These are phyloP conservation scores for Cladorrhinum sp. DNA, from an alignment of 2,329 filamentous ascomycete species.

Conservation along the genomic window DNA sequence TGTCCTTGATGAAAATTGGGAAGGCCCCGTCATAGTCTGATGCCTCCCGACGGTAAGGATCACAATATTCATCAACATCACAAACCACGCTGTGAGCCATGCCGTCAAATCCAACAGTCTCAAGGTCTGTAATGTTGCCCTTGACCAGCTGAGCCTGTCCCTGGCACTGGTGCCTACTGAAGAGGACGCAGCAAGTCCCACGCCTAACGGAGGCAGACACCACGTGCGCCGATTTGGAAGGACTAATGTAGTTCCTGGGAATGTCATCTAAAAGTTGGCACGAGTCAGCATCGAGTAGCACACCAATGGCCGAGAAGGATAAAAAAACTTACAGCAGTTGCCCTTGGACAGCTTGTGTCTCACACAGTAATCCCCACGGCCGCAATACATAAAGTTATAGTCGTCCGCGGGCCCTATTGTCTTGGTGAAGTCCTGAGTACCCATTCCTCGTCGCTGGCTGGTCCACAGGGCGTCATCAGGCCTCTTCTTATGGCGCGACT, in stretches of 20 bases:
- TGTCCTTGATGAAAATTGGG: background rate
- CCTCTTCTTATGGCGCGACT: background rate
- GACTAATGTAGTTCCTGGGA: slow-evolving; percentile 12
- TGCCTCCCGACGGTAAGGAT: background rate
- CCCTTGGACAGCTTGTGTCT: slow-evolving; percentile 11
- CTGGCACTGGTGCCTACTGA: slow-evolving; percentile 17
- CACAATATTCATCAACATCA: slow-evolving; percentile 17
- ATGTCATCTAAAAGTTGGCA: slow-evolving; percentile 8
- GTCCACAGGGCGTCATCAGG: slow-evolving; percentile 7
- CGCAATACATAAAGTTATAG: slow-evolving; percentile 16
- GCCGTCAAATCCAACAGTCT: slow-evolving; percentile 3
- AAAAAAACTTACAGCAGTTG: slow-evolving; percentile 8
- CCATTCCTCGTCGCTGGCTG: background rate
- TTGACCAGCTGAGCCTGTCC: slow-evolving; percentile 18
- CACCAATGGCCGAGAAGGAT: background rate
- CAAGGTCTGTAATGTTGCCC: slow-evolving; percentile 7
- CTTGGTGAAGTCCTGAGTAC: slow-evolving; percentile 1
- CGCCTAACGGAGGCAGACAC: slow-evolving; percentile 11
- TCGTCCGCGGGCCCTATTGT: slow-evolving; percentile 7
- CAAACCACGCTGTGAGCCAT: slow-evolving; percentile 18
- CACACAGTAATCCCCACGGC: slow-evolving; percentile 13
- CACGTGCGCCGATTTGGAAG: slow-evolving; percentile 11
- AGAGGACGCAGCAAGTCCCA: slow-evolving; percentile 19
- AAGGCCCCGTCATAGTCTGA: background rate
- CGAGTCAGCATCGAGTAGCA: background rate